Percentiles rank a stretch among this genome's conserved stretches.
Conservation (phyloP, 352 stramenopile genomes). For the Lagenidium giganteum region DNA sequence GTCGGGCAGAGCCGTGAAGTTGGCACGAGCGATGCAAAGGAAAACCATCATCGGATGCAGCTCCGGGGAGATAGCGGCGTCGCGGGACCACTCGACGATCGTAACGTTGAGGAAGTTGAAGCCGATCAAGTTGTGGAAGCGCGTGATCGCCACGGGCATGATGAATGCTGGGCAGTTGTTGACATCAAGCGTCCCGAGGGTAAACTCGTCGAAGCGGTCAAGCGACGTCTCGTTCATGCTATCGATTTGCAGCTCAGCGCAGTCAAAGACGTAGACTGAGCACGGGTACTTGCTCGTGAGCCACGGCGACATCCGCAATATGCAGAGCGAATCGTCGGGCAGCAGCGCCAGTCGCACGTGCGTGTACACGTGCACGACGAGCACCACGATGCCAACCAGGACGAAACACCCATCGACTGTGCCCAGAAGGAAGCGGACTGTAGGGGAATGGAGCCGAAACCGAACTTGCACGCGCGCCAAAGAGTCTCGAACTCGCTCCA, state of each 20-base stretch:
- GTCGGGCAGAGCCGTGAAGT: conserved; percentile 14
- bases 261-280: conserved; percentile 1
- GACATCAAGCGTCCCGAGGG: conserved; percentile 13
- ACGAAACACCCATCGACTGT: no score
- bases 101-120: conserved; percentile 20
- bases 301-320: neutral
- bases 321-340: no score
- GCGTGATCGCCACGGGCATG: conserved; percentile 5
- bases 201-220: conserved; percentile 3
- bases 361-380: no score
- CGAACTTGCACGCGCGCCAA: no score
- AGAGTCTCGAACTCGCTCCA: no score
- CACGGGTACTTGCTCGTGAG: conserved; percentile 1
- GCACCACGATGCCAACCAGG: no score
- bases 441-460: no score
- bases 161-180: conserved; percentile 12
- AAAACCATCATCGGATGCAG: conserved; percentile 4
- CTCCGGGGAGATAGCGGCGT: conserved; percentile 6
- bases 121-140: conserved; percentile 12
- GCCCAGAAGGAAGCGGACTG: no score
- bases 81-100: conserved; percentile 12
- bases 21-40: conserved; percentile 4
- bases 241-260: neutral
- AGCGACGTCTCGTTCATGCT: conserved; percentile 1
- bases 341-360: no score